phyloP scores from a whole-genome alignment of 768 basidiomycete species.

The Russula virescens region DNA sequence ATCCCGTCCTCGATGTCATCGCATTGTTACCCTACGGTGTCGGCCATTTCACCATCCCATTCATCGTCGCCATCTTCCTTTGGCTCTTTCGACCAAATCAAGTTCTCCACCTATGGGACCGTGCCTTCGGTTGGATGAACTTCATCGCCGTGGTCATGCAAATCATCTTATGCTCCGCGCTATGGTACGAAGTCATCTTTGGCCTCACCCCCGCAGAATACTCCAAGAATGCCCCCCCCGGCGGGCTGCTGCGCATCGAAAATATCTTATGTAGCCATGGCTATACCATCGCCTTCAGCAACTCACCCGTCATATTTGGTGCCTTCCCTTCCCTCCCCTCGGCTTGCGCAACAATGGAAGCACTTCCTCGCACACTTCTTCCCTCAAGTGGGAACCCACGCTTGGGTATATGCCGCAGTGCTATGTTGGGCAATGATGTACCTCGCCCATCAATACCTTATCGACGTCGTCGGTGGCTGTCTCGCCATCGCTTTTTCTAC shows the following conservation, averaged over 20 bases:
- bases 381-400: constrained; percentile 57
- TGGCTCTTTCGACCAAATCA: constrained; percentile 88
- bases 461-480: constrained; percentile 94
- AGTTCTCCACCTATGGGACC: constrained; percentile 76
- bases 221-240: constrained; percentile 84
- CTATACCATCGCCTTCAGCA: too few relatives aligned
- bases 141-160: constrained; percentile 82
- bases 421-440: constrained; percentile 99
- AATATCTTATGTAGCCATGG: too few relatives aligned
- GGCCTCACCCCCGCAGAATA: constrained; percentile 95
- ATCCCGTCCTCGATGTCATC: too few relatives aligned
- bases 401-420: constrained; percentile 78
- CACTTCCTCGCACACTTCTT: constrained; percentile 97
- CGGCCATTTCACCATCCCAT: constrained; percentile 80
- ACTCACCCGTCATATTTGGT: too few relatives aligned
- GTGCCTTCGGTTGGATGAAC: constrained; percentile 91
- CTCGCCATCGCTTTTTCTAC: constrained; percentile 87
- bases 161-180: constrained; percentile 84
- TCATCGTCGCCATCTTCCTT: constrained; percentile 76
- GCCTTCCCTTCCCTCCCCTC: constrained; percentile 95
- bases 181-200: constrained; percentile 97
- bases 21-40: too few relatives aligned
- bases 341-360: constrained; percentile 85
- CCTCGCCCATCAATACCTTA: constrained; percentile 99
- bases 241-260: constrained; percentile 90